Percentiles rank a stretch among this genome's conserved stretches.
Evolutionary conservation across 306 rosid genomes (phyloP).

Genomic region (Lotus japonicus): DNA sequence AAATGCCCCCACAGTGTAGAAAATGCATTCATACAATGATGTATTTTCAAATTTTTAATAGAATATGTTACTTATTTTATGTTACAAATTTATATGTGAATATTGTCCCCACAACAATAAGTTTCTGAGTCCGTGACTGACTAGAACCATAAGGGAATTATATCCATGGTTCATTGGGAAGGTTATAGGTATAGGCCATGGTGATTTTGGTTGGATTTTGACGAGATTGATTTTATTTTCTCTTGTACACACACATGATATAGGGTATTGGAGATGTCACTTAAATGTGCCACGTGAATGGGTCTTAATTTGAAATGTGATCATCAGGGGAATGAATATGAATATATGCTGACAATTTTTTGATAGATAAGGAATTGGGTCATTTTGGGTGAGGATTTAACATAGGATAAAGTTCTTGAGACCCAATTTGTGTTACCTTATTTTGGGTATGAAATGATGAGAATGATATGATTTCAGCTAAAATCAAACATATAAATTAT

Average conservation of each 20-base stretch:
- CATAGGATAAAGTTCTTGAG: slow-evolving; percentile 1
- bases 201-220: not conserved
- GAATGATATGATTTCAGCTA: too few species aligned
- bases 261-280: not conserved
- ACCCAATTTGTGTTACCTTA: not conserved
- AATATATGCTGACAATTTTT: slow-evolving; percentile 1
- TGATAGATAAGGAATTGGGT: slow-evolving; percentile 7
- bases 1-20: too few species aligned
- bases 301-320: slow-evolving; percentile 11
- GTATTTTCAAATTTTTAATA: too few species aligned
- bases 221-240: slow-evolving; percentile 3
- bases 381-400: slow-evolving; percentile 6
- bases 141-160: too few species aligned
- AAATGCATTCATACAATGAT: too few species aligned
- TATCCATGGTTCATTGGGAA: too few species aligned
- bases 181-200: too few species aligned
- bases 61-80: too few species aligned
- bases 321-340: slow-evolving; percentile 13
- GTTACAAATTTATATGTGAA: too few species aligned
- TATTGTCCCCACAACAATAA: too few species aligned
- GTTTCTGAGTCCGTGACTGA: too few species aligned
- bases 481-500: too few species aligned
- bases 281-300: not conserved
- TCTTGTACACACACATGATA: slow-evolving; percentile 34
- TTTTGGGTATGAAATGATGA: not conserved